Evolutionary conservation across 225 moss, liverwort and hornwort species (phyloP).

Genomic region (Physcomitrellopsis africana): DNA sequence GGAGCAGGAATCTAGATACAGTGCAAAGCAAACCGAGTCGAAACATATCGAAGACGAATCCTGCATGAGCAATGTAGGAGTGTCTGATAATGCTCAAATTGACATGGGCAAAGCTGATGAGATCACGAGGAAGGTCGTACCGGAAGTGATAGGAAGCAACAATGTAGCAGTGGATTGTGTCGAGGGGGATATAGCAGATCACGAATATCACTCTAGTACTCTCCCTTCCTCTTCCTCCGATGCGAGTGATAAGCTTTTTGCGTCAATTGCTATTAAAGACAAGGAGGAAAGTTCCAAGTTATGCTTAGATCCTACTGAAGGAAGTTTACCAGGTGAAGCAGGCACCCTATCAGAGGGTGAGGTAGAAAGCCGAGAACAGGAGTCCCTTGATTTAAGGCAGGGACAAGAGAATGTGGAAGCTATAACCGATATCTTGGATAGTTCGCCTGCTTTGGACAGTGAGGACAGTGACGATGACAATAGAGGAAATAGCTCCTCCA

Average conservation of each 20-base stretch:
- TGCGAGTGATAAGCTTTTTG: neutral
- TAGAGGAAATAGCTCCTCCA: conserved; percentile 1
- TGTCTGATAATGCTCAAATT: conserved; percentile 12
- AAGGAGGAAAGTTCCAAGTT: conserved; percentile 15
- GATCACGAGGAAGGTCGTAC: neutral
- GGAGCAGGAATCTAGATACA: neutral
- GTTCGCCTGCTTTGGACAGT: conserved; percentile 16
- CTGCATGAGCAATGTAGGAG: neutral
- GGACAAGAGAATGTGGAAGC: neutral
- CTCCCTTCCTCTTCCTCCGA: neutral
- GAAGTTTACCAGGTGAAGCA: neutral
- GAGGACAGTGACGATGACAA: neutral
- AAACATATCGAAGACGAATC: neutral
- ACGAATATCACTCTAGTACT: neutral
- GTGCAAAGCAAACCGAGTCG: neutral
- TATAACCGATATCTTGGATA: conserved; percentile 19
- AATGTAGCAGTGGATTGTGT: conserved; percentile 15
- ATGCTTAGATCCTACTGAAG: neutral
- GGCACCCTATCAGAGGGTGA: conserved; percentile 8
- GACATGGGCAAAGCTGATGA: conserved; percentile 11
- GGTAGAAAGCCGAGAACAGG: conserved; percentile 7
- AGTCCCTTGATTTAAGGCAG: conserved; percentile 5
- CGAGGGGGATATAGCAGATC: neutral
- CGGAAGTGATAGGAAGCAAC: neutral
- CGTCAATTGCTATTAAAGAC: neutral